These are phyloP conservation scores for Pythium apleroticum DNA, from an alignment of 352 stramenopile species.

Conservation along the genomic window DNA sequence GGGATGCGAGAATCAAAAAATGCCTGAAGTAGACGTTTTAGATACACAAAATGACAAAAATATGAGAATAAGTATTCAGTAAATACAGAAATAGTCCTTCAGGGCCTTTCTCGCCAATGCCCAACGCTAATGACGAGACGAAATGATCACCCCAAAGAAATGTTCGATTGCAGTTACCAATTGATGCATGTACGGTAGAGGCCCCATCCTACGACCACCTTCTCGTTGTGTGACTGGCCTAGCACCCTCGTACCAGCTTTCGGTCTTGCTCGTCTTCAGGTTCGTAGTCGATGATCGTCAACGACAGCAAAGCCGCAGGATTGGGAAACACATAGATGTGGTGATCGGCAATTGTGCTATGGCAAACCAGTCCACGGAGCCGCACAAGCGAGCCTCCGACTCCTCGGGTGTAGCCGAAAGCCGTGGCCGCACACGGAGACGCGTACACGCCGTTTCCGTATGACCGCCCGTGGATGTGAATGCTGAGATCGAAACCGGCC, in stretches of 20 bases:
- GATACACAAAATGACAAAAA: neutral
- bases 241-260: neutral
- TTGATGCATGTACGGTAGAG: too few species aligned
- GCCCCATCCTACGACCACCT: too few species aligned
- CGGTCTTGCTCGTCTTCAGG: neutral
- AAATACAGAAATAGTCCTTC: too few species aligned
- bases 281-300: conserved; percentile 17
- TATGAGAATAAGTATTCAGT: too few species aligned
- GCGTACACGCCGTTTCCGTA: conserved; percentile 21
- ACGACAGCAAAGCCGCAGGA: conserved; percentile 6
- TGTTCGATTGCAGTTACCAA: too few species aligned
- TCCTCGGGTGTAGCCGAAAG: neutral
- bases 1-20: neutral
- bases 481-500: conserved; percentile 20
- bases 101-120: too few species aligned
- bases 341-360: conserved; percentile 8
- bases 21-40: neutral
- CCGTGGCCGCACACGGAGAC: neutral
- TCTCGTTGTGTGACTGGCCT: too few species aligned
- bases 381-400: conserved; percentile 8
- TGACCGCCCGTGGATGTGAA: conserved; percentile 4
- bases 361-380: conserved; percentile 8
- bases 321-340: conserved; percentile 19
- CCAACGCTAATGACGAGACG: too few species aligned
- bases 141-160: too few species aligned